Percentiles rank a stretch among this genome's conserved stretches.
Evolutionary conservation across 2,329 filamentous ascomycete genomes (phyloP).

Genomic region (Ophiostoma montium): DNA sequence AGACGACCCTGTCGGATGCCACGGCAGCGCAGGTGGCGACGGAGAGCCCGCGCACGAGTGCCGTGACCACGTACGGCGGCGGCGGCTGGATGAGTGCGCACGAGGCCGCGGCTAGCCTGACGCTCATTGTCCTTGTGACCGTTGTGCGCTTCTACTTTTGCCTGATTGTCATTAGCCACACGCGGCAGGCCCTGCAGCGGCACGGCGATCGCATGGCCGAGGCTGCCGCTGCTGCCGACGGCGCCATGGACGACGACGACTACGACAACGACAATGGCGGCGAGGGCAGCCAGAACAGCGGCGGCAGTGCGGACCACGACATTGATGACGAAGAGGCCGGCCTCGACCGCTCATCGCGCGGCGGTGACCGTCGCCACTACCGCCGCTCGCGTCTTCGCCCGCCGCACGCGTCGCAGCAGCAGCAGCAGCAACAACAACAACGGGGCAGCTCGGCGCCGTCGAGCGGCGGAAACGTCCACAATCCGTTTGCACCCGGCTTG

Average conservation of each 20-base stretch:
- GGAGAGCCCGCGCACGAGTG: background rate
- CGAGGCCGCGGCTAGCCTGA: constrained; percentile 60
- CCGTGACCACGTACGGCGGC: constrained; percentile 10
- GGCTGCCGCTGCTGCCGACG: constrained; percentile 16
- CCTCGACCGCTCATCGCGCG: constrained; percentile 1
- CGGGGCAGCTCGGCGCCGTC: background rate
- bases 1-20: background rate
- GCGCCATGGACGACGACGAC: constrained; percentile 32
- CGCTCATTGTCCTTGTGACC: constrained; percentile 60
- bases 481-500: constrained; percentile 52
- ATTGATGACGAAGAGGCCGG: constrained; percentile 12
- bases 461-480: constrained; percentile 19
- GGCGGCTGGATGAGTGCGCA: constrained; percentile 24
- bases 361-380: constrained; percentile 9
- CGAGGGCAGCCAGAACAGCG: constrained; percentile 1
- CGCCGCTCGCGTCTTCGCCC: constrained; percentile 22
- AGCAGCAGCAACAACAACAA: background rate
- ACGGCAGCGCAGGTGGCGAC: background rate
- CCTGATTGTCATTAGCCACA: constrained; percentile 70
- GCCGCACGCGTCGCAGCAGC: background rate
- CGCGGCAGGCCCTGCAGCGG: constrained; percentile 59
- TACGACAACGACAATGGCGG: constrained; percentile 6
- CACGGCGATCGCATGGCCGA: constrained; percentile 34
- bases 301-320: constrained; percentile 23
- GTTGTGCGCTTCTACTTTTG: constrained; percentile 70